A percentile compares a stretch with the other conserved stretches of the same genome.
phyloP scores from a whole-genome alignment of 208 protist species.

The Tritrichomonas foetus region DNA sequence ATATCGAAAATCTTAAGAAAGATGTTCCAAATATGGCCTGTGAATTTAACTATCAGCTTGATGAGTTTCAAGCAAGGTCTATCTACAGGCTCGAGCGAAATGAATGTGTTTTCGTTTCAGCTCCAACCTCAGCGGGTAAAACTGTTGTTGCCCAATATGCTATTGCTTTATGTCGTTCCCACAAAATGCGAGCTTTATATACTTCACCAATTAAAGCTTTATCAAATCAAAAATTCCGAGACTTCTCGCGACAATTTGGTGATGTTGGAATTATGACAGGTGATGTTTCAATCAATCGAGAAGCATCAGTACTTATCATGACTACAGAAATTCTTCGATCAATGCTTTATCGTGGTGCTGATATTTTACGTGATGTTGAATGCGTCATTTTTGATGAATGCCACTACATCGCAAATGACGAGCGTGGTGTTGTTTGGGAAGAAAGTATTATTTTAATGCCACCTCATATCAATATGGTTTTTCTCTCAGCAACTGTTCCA shows the following conservation, averaged over 20 bases:
- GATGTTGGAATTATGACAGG: constrained; percentile 54
- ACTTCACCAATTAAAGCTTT: constrained; percentile 87
- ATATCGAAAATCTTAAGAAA: not conserved
- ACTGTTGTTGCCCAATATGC: constrained; percentile 78
- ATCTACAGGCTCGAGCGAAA: constrained; percentile 29
- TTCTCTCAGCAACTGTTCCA: constrained; percentile 21
- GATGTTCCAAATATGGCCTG: not conserved
- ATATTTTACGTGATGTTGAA: constrained; percentile 93
- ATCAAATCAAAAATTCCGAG: constrained; percentile 82
- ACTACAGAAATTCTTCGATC: constrained; percentile 76
- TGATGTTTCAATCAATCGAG: constrained; percentile 65
- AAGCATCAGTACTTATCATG: constrained; percentile 76
- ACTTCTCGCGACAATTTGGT: constrained; percentile 57
- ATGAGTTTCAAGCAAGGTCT: constrained; percentile 19
- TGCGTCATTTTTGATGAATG: constrained; percentile 97
- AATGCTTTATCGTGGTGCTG: constrained; percentile 72
- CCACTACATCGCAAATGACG: constrained; percentile 55
- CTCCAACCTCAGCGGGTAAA: constrained; percentile 58
- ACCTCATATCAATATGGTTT: constrained; percentile 37
- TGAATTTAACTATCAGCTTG: constrained; percentile 8
- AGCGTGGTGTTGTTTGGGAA: constrained; percentile 52
- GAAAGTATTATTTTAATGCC: constrained; percentile 39
- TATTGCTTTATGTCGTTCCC: constrained; percentile 67
- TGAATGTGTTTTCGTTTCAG: constrained; percentile 41
- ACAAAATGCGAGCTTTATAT: constrained; percentile 74